Conservation (phyloP, 176 grass and related monocot genomes). For the Aegilops sharonensis region DNA sequence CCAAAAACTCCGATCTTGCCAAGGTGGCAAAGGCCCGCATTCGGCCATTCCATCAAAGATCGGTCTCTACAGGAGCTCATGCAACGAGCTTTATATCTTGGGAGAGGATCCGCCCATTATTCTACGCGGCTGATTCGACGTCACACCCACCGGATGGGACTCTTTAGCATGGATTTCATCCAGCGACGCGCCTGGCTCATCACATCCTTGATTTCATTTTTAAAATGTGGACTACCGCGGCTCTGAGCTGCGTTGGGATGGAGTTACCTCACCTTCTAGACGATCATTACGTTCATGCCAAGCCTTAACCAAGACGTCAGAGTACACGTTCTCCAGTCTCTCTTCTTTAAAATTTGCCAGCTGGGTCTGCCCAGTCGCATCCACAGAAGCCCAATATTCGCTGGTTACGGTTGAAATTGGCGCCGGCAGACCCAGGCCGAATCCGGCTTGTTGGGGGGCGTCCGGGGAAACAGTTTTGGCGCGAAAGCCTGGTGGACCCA, state of each 20-base stretch:
- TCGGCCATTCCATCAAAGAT: too few species aligned
- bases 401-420: too few species aligned
- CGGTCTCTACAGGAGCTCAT: not conserved
- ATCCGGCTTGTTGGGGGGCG: too few species aligned
- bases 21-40: too few species aligned
- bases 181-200: not conserved
- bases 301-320: too few species aligned
- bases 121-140: not conserved
- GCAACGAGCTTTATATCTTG: not conserved
- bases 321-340: too few species aligned
- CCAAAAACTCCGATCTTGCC: not conserved
- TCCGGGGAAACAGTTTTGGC: too few species aligned
- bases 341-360: too few species aligned
- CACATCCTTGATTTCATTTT: not conserved
- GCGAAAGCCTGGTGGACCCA: too few species aligned
- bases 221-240: not conserved
- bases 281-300: not conserved
- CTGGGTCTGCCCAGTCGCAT: too few species aligned
- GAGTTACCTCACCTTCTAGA: not conserved
- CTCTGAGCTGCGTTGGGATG: not conserved
- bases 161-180: not conserved
- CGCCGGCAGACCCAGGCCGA: too few species aligned
- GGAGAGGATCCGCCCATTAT: not conserved
- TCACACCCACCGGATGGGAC: not conserved
- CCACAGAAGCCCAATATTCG: too few species aligned